phyloP scores from a whole-genome alignment of 2,329 filamentous ascomycete genomes.

The Metarhizium anisopliae region DNA sequence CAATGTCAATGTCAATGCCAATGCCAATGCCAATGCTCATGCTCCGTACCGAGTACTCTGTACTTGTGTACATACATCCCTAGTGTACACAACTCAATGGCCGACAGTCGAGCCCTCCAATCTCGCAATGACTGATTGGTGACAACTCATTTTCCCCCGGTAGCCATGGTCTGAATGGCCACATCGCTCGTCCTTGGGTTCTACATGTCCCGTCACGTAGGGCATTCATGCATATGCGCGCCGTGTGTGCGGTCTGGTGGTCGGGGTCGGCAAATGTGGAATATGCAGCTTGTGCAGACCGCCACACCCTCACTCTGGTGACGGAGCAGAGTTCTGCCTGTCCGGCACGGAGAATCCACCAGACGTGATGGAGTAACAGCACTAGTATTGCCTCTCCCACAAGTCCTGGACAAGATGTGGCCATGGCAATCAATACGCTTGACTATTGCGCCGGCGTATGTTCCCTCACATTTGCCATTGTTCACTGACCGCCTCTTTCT shows the following conservation, averaged over 20 bases:
- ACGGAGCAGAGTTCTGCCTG: neutral
- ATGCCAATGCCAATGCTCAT: no score
- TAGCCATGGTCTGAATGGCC: neutral
- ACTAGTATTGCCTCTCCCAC: no score
- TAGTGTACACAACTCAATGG: neutral
- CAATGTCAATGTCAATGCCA: no score
- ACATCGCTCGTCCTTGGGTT: neutral
- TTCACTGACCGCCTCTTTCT: constrained; percentile 20
- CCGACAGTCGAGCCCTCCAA: neutral
- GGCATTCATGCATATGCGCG: constrained; percentile 4
- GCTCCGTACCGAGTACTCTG: neutral
- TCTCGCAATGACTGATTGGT: neutral
- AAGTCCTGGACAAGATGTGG: no score
- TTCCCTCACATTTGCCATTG: neutral
- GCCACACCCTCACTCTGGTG: neutral
- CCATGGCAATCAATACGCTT: no score
- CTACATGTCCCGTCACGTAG: neutral
- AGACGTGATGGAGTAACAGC: neutral
- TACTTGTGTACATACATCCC: neutral
- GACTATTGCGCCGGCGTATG: no score
- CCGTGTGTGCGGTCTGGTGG: constrained; percentile 1
- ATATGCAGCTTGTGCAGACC: constrained; percentile 2
- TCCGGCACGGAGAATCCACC: neutral
- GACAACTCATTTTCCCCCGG: neutral
- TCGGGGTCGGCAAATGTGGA: neutral